Base-by-base conservation (phyloP, 1,284 basidiomycete genomes). In the Ceratobasidium sp. region DNA sequence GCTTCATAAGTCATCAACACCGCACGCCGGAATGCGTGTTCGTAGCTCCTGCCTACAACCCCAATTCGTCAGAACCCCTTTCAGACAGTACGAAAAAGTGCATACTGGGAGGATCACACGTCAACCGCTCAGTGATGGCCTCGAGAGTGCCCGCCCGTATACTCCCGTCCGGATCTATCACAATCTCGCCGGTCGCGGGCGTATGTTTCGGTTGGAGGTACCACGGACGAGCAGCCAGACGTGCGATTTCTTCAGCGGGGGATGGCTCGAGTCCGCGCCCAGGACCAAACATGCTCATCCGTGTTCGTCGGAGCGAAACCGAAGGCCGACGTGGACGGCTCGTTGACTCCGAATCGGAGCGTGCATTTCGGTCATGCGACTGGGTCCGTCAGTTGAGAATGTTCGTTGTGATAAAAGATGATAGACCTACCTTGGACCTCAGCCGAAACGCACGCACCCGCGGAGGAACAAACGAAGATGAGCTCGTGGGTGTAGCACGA, bases 1-100 rank as follows among this genome's bases (percentile, higher is more conserved):
- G 92, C 91, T 39, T 87, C 86, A 81, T 91, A 93, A 10, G 93
- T 94, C 82, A 87, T 88, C 52, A 95, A 81, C 80, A 94, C 94
- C 6, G 86, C 84, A 28, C 87, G 85, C 53, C 87, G 85, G 79
- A 88, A 93, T 8, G 81, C 79, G 0, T 80, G 82, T 69, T 86
- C 84, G 73, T 85, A 84, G 41, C 45, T 73, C 41, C 30, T 43
- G 46, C 48, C 39, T 62, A 45, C n/a, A 28, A 46, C 23, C 3
- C 6, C 41, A 43, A 55, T 62, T 5, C 5, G 32, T 28, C 10
- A 61, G 26, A 26, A 23, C 26, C 30, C 65, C 9, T 3, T 1
- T 41, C 58, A 71, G 14, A 28, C 16, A 9, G 8, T 39, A 23
- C 43, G 36, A 26, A 23, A 14, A 21, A 26, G 2, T 1, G 45